Evolutionary conservation across 2,329 filamentous ascomycete genomes (phyloP), one percentile per base, ranked within the genome.

Genomic region (Aspergillus hiratsukae): DNA sequence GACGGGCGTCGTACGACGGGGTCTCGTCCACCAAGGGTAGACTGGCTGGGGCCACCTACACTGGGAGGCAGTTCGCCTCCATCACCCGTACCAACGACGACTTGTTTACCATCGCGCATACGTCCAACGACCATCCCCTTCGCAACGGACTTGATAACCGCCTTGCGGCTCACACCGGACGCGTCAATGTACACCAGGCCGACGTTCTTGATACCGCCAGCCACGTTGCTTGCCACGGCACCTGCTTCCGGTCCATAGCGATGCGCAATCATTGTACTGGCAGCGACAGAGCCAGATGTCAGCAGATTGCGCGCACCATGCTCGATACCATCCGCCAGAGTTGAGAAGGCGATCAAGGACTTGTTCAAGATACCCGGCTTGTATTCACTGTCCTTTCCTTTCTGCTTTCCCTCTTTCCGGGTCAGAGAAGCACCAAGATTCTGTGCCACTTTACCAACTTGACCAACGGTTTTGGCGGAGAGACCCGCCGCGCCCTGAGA

Each of bases 171-270:
- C 1, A 99, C 94, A 37, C 94, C 94, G 0, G 92, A 88, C 1
- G 95, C 93, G 66, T 99, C 94, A 58, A 99, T 96, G 71, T 99
- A 99, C 31, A 99, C 94, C 28, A 99, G 81, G 5, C 92, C 94
- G 7, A 97, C 94, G 63, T 97, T 99, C 81, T 94, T 96, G 67
- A 97, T 87, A 25, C 92, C 93, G 4, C 90, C 87, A 0, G 91
- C 89, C 21, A 99, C 75, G 53, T 89, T 81, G 45, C 81, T 81
- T 1, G 91, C 87, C 17, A 97, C 80, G 37, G 87, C 81, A 17
- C 91, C 90, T 0, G 94, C 94, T 74, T 99, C 91, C 1, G 83
- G 70, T 4, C 94, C 94, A 78, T 92, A 99, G 60, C 86, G 87
- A 74, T 97, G 94, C n/a, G 87, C 83, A 3, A 97, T 90, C 52